Evolutionary conservation across 1,284 basidiomycete species (phyloP), one percentile per base, ranked within the genome.

Genomic region (Ustilago trichophora): DNA sequence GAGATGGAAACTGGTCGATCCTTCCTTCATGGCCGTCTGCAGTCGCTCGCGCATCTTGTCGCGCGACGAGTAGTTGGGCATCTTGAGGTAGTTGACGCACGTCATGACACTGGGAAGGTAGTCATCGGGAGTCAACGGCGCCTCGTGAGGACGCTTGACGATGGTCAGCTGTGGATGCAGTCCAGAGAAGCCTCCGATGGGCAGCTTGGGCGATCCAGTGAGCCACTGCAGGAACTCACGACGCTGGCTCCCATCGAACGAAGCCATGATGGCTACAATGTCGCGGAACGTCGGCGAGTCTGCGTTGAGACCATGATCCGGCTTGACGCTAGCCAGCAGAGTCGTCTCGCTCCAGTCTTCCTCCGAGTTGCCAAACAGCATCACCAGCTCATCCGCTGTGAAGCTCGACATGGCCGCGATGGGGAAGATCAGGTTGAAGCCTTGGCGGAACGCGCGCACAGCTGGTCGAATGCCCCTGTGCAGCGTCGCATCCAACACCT

Each of bases 41-140:
- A 81, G 59, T 6, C 77, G 53, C 26, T 58, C 40, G 44, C 69
- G 60, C 78, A 81, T 79, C 49, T 63, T 65, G 16, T 78, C 76
- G 25, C 69, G 56, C 35, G 56, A 63, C 15, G 75, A 74, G 62
- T 80, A 81, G 41, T 50, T 60, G 19, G 79, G 79, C 60, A 81
- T 65, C 69, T 81, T 81, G 53, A 80, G 72, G 46, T 79, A 83
- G 54, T 97, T 96, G 70, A 95, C 94, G 81, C 95, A 98, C 10
- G 95, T 98, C 95, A 98, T 98, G 38, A 98, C 94, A 80, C 92
- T 94, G 0, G 95, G 95, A 32, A 98, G 85, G 81, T 96, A 96
- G 82, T 96, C 92, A 81, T 98, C 93, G 1, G 95, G 91, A 15
- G 88, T 88, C 46, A 78, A 47, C 21, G 78, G 78, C 18, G 91